A percentile compares a stretch with the other conserved stretches of the same genome.
These are phyloP conservation scores for Golubevia sp. DNA, from an alignment of 1,284 basidiomycete species.

Conservation along the genomic window DNA sequence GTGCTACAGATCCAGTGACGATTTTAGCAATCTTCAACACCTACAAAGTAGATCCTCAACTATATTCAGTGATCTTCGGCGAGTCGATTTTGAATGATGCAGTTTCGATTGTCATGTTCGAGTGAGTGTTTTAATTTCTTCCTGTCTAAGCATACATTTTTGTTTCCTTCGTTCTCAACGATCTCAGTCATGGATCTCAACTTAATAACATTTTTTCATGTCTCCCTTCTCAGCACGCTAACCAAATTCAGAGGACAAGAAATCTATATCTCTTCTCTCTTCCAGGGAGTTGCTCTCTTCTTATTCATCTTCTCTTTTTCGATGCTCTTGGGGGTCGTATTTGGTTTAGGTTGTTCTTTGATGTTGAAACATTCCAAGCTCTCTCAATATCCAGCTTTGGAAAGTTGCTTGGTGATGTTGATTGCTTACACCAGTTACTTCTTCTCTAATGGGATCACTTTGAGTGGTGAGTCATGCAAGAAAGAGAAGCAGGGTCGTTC, in stretches of 20 bases:
- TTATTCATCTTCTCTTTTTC: constrained; percentile 90
- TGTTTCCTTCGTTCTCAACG: too few species aligned
- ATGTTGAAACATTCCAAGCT: constrained; percentile 94
- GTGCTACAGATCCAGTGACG: constrained; percentile 96
- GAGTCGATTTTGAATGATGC: constrained; percentile 97
- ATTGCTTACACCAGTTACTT: constrained; percentile 98
- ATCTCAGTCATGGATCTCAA: neutral
- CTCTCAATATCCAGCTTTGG: constrained; percentile 77
- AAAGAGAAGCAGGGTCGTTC: constrained; percentile 32
- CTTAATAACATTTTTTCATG: neutral
- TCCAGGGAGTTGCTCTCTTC: constrained; percentile 95
- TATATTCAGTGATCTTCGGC: constrained; percentile 97
- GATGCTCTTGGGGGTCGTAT: constrained; percentile 88
- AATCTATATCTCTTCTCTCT: constrained; percentile 83
- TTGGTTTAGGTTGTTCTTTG: constrained; percentile 86
- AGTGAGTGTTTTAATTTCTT: constrained; percentile 71
- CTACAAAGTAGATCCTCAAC: constrained; percentile 96
- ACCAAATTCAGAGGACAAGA: constrained; percentile 89
- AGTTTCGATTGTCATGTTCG: constrained; percentile 99
- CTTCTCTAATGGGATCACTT: constrained; percentile 90
- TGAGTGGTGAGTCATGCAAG: constrained; percentile 85
- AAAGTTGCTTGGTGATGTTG: constrained; percentile 90
- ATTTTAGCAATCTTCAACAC: constrained; percentile 98
- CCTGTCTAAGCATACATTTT: neutral
- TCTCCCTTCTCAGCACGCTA: constrained; percentile 71